Base-by-base conservation (phyloP, 2,329 filamentous ascomycete species). In the Thielaviopsis populi region DNA sequence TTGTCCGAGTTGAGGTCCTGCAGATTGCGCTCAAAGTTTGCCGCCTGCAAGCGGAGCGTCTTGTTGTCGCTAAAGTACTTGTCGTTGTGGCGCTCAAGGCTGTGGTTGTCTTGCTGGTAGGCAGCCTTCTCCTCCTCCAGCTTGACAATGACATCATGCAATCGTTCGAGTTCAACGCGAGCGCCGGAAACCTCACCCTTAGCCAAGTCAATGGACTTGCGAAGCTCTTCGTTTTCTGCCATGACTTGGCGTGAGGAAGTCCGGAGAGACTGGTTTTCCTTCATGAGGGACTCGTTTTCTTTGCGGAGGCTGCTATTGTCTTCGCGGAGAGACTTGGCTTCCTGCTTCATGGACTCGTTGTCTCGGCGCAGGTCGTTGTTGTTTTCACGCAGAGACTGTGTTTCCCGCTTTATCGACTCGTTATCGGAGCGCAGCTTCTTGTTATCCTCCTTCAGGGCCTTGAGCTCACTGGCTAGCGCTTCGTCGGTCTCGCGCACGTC, bases 31-130 rank as follows among this genome's bases (percentile, higher is more conserved):
- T 78, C 77, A 65, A 78, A 80, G 62, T 72, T 73, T 27, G 75
- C 73, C 67, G 80, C 81, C 69, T 82, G 76, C 17, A 75, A 74
- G 19, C 73, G 73, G 5, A 80, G 72, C 43, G 74, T 72, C 71
- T 79, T 79, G 72, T 79, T 81, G 69, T 81, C 79, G 64, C 73
- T 76, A 68, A 79, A 81, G 68, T 80, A 81, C 66, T 77, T 78
- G 60, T 82, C 79, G 65, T 82, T 82, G 69, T 80, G 78, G 43
- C 77, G 78, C 62, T 80, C 79, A 24, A 82, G 75, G 67, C 77
- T 78, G 41, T 76, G 72, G 66, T 81, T 80, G 68, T 82, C 80
- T 67, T 80, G 73, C 43, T 74, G 74, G n/a, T 81, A 72, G 8
- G 75, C 70, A 1, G 70, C 70, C 68, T 77, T 79, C 67, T 81